These are phyloP conservation scores for Sesbania bispinosa DNA, from an alignment of 306 rosid species.

Conservation along the genomic window DNA sequence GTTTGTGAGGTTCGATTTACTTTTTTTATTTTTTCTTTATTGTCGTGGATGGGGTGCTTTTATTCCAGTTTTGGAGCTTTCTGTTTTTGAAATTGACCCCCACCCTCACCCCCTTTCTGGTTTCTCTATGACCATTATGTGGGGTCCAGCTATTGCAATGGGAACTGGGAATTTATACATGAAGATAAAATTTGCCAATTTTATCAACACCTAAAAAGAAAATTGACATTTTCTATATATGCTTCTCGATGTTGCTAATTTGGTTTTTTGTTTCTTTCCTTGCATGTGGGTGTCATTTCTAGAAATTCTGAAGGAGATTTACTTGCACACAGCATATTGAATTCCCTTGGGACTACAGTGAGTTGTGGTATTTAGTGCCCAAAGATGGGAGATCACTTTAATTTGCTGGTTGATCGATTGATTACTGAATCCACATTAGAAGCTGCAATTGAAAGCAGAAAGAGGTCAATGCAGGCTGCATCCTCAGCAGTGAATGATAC, in stretches of 20 bases:
- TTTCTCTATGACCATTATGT: background rate
- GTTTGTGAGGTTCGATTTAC: background rate
- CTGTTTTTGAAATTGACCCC: constrained; percentile 19
- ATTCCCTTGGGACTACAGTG: constrained; percentile 5
- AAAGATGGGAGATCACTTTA: constrained; percentile 94
- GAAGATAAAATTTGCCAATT: constrained; percentile 28
- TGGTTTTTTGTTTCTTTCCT: constrained; percentile 23
- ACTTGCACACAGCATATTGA: background rate
- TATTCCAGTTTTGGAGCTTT: constrained; percentile 14
- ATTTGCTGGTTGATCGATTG: constrained; percentile 84
- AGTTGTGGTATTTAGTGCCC: constrained; percentile 15
- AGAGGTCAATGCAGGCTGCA: constrained; percentile 54
- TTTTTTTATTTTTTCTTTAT: background rate
- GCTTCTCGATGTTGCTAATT: constrained; percentile 31
- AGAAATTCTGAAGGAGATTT: constrained; percentile 35
- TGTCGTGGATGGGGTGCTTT: constrained; percentile 9
- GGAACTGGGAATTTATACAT: constrained; percentile 29
- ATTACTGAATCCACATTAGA: constrained; percentile 90
- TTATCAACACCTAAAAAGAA: constrained; percentile 22
- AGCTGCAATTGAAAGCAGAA: constrained; percentile 84
- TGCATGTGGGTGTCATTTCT: constrained; percentile 17
- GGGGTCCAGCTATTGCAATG: constrained; percentile 31
- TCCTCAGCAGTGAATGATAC: constrained; percentile 41
- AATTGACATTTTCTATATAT: constrained; percentile 24
- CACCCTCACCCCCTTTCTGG: background rate